Percentiles rank a stretch among this genome's conserved stretches.
Conservation (phyloP, 2,329 filamentous ascomycete genomes). For the Penicillium sp. region DNA sequence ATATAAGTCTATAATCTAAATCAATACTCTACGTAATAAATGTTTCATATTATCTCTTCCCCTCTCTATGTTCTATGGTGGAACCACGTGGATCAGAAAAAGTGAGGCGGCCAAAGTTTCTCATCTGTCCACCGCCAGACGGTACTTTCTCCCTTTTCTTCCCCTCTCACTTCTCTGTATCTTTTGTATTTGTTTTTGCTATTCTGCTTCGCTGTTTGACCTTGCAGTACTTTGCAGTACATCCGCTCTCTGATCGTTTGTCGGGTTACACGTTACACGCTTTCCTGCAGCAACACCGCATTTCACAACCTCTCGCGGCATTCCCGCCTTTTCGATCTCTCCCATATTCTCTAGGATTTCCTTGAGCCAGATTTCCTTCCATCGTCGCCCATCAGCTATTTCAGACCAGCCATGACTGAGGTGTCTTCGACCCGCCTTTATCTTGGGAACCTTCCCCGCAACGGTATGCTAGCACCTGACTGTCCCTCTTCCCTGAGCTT, state of each 20-base stretch:
- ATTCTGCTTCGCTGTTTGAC: background rate
- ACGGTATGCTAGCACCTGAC: conserved; percentile 64
- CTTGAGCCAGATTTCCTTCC: conserved; percentile 8
- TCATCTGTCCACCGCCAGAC: conserved; percentile 23
- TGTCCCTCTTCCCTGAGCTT: conserved; percentile 19
- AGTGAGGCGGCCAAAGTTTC: conserved; percentile 26
- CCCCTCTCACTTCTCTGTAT: conserved; percentile 1
- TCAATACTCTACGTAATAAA: background rate
- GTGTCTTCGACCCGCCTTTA: conserved; percentile 95
- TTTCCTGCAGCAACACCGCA: conserved; percentile 12
- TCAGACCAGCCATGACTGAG: conserved; percentile 63
- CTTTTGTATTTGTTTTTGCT: background rate
- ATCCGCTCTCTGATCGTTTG: background rate
- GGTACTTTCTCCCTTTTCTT: conserved; percentile 16
- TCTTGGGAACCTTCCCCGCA: conserved; percentile 94
- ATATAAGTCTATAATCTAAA: background rate
- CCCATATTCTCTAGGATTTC: conserved; percentile 3
- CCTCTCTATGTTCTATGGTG: background rate
- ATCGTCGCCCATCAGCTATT: conserved; percentile 7
- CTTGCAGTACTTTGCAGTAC: background rate
- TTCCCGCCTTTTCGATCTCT: background rate
- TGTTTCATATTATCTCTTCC: background rate
- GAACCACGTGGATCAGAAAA: conserved; percentile 24
- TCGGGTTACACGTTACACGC: conserved; percentile 3
- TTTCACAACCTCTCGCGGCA: background rate